A percentile compares a stretch with the other conserved stretches of the same genome.
These are phyloP conservation scores for Apiospora malaysiana DNA, from an alignment of 2,329 filamentous ascomycete species.

Conservation along the genomic window DNA sequence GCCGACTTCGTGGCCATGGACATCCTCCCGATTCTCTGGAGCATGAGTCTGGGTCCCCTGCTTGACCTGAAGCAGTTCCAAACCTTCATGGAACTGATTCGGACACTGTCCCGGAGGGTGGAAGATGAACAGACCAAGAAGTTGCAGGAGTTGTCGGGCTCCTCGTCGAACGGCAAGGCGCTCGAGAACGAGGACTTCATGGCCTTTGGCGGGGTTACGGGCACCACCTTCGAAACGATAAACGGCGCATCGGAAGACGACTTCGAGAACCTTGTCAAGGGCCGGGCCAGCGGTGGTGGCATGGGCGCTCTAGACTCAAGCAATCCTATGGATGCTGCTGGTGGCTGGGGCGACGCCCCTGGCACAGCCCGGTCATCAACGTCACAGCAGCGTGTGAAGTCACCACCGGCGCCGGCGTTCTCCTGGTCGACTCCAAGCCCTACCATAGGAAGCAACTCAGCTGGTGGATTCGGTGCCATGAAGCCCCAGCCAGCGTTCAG, in stretches of 20 bases:
- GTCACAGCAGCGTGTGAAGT: constrained; percentile 41
- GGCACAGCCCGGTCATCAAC: constrained; percentile 38
- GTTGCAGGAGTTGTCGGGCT: constrained; percentile 79
- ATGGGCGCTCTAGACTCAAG: constrained; percentile 36
- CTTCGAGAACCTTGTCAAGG: constrained; percentile 90
- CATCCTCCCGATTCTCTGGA: constrained; percentile 88
- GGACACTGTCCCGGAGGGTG: constrained; percentile 76
- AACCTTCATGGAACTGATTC: constrained; percentile 88
- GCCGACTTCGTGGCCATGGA: constrained; percentile 92
- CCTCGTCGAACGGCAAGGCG: constrained; percentile 54
- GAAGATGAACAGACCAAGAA: constrained; percentile 91
- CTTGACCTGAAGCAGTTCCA: constrained; percentile 89
- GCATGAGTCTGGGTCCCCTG: constrained; percentile 87
- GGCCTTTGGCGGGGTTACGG: constrained; percentile 72
- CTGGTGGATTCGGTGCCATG: constrained; percentile 41
- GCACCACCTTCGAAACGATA: constrained; percentile 58
- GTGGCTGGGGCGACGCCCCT: constrained; percentile 51
- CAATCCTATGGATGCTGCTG: constrained; percentile 47
- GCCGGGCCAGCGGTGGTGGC: constrained; percentile 54
- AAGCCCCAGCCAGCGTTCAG: constrained; percentile 54
- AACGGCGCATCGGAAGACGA: constrained; percentile 69
- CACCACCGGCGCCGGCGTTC: constrained; percentile 57
- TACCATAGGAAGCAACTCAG: constrained; percentile 35
- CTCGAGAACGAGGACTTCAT: constrained; percentile 70
- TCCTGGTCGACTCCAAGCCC: constrained; percentile 68